These are phyloP conservation scores for Diutina pseudorugosa DNA, from an alignment of 1,139 yeast genomes.

Conservation along the genomic window DNA sequence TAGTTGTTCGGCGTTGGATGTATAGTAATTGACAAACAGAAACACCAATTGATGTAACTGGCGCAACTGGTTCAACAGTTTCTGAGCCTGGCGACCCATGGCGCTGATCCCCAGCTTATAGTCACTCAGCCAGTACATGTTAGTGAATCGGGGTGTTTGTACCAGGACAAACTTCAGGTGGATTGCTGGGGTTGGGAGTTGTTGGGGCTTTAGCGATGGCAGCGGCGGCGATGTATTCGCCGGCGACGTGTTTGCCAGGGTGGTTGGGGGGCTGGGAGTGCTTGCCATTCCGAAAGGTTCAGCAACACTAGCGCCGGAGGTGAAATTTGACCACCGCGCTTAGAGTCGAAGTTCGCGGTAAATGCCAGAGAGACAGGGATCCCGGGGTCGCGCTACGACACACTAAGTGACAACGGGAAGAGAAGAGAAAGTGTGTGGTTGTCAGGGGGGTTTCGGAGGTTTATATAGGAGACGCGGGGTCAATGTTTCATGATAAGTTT, in stretches of 20 bases:
- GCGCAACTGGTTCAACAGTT: conserved; percentile 28
- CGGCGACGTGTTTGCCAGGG: not conserved
- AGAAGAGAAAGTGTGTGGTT: too few species aligned
- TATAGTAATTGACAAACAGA: conserved; percentile 25
- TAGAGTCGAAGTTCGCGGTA: not conserved
- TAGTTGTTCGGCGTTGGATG: conserved; percentile 25
- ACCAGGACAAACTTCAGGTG: not conserved
- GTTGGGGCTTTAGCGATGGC: not conserved
- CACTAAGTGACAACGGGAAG: not conserved
- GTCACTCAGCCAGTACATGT: conserved; percentile 34
- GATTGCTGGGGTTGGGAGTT: not conserved
- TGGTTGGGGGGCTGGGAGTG: not conserved
- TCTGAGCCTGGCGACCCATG: conserved; percentile 18
- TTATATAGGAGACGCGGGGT: not conserved
- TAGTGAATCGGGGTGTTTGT: conserved; percentile 9
- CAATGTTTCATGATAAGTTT: too few species aligned
- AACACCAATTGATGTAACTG: conserved; percentile 29
- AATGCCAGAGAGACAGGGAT: not conserved
- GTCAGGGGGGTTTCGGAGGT: too few species aligned
- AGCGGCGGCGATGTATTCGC: not conserved
- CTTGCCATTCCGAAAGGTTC: not conserved
- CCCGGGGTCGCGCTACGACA: not conserved
- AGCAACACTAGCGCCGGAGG: not conserved
- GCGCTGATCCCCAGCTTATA: conserved; percentile 24
- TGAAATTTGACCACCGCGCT: not conserved